Evolutionary conservation across 306 rosid genomes (phyloP).

Genomic region (Albizia julibrissin): DNA sequence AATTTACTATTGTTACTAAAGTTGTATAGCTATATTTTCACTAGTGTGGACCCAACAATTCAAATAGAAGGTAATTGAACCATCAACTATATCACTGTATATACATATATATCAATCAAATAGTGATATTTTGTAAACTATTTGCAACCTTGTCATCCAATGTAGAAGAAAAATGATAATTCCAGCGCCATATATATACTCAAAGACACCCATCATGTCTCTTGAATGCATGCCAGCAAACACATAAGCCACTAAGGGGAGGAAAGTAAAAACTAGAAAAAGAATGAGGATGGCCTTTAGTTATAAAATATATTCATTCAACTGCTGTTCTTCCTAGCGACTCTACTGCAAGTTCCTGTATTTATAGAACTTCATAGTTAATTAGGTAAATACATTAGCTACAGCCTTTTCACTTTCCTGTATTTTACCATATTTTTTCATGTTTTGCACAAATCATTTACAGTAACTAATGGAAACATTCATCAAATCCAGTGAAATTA

Average conservation of each 20-base stretch:
- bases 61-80: conserved; percentile 10
- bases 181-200: background rate
- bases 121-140: background rate
- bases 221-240: conserved; percentile 3
- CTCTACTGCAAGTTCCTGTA: background rate
- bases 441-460: background rate
- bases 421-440: conserved; percentile 5
- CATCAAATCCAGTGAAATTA: conserved; percentile 12
- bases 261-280: too few species aligned
- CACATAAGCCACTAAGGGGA: background rate
- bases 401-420: conserved; percentile 1
- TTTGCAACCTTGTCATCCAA: background rate
- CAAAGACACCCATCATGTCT: background rate
- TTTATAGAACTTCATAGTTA: background rate
- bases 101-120: background rate
- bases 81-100: background rate
- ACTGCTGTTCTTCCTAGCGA: background rate
- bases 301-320: background rate
- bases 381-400: background rate
- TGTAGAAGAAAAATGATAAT: background rate
- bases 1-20: background rate
- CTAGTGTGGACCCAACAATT: background rate
- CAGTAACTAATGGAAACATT: background rate
- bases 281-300: background rate
- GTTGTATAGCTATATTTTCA: background rate